Percentiles rank a stretch among this genome's conserved stretches.
Conservation (phyloP, 2,329 filamentous ascomycete genomes). For the Beauveria bassiana region DNA sequence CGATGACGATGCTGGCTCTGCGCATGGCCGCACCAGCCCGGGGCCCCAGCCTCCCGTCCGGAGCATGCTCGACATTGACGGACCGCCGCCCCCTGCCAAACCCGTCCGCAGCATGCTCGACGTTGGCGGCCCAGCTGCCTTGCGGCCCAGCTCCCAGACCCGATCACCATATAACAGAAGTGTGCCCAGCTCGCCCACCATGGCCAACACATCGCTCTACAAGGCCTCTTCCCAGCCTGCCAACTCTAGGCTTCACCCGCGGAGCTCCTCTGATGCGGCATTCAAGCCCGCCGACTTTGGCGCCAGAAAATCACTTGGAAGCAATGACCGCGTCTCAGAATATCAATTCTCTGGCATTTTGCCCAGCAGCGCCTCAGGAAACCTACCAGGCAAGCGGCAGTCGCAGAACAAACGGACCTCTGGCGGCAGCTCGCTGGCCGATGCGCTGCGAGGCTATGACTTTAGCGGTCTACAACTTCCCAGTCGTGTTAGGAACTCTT, state of each 20-base stretch:
- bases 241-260: conserved; percentile 27
- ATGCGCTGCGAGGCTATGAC: conserved; percentile 46
- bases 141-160: conserved; percentile 18
- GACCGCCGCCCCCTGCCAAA: conserved; percentile 28
- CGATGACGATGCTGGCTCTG: conserved; percentile 28
- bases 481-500: conserved; percentile 35
- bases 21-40: conserved; percentile 18
- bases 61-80: conserved; percentile 57
- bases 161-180: conserved; percentile 20
- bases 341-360: conserved; percentile 57
- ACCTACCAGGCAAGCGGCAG: conserved; percentile 42
- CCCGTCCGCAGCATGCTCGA: conserved; percentile 46
- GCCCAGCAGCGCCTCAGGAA: conserved; percentile 39
- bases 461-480: conserved; percentile 42
- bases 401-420: conserved; percentile 34
- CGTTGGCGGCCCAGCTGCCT: conserved; percentile 29
- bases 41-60: conserved; percentile 48
- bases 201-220: conserved; percentile 16
- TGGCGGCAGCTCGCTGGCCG: conserved; percentile 35
- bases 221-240: conserved; percentile 12
- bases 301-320: conserved; percentile 19
- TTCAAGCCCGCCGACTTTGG: conserved; percentile 40
- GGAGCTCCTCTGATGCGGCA: conserved; percentile 49
- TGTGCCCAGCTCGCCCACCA: conserved; percentile 26
- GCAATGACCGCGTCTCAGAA: conserved; percentile 38